These are phyloP conservation scores for Xerocomus potaroensis DNA, from an alignment of 768 basidiomycete species.

Conservation along the genomic window DNA sequence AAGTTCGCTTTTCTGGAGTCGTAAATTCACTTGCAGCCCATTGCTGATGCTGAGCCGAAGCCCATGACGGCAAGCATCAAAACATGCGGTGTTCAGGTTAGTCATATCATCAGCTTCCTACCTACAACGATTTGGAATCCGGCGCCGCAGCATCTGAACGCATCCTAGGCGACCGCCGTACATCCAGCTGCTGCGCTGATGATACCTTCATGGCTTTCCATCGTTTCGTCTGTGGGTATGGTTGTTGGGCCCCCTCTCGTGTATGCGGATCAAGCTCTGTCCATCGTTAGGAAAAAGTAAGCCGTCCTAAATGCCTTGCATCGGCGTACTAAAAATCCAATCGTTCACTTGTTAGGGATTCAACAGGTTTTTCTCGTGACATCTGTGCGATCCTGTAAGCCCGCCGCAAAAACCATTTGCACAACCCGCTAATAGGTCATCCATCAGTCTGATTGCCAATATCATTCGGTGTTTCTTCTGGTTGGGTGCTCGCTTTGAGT, in stretches of 20 bases:
- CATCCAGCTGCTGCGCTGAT: conserved; percentile 18
- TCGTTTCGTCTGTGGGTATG: conserved; percentile 71
- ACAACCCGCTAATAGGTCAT: conserved; percentile 8
- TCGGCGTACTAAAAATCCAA: conserved; percentile 2
- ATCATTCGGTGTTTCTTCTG: conserved; percentile 90
- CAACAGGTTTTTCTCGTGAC: conserved; percentile 83
- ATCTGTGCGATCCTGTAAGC: conserved; percentile 78
- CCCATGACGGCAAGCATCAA: no score
- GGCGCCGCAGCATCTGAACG: neutral
- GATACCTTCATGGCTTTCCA: conserved; percentile 62
- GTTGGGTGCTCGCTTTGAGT: conserved; percentile 77
- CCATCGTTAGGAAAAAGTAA: conserved; percentile 75
- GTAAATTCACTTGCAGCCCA: no score
- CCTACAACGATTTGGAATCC: neutral
- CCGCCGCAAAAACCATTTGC: neutral
- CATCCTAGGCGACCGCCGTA: neutral
- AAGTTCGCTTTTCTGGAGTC: no score
- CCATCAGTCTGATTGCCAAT: conserved; percentile 67
- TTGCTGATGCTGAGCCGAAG: no score
- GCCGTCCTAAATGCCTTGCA: conserved; percentile 16
- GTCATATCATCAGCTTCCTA: conserved; percentile 3
- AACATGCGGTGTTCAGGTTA: conserved; percentile 2
- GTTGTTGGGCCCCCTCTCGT: conserved; percentile 81
- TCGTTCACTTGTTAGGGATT: conserved; percentile 48
- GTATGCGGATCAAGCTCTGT: conserved; percentile 77